Base-by-base conservation (phyloP, 1,284 basidiomycete genomes). In the Cryptococcus sp. region DNA sequence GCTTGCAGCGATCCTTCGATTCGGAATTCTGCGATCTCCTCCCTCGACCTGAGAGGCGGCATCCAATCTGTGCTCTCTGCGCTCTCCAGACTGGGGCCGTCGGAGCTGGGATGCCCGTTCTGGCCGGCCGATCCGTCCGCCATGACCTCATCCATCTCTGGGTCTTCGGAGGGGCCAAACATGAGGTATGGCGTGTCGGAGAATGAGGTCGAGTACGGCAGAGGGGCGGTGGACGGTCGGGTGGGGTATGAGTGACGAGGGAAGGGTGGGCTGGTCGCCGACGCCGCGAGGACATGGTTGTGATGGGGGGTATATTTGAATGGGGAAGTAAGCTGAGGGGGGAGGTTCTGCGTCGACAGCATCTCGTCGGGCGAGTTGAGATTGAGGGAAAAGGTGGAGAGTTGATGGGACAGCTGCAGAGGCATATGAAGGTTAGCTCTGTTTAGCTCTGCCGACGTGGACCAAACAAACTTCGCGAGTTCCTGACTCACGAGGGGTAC, bases 371-470 rank as follows among this genome's bases (percentile, higher is more conserved):
- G 61, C 0, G 64, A 64, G 5, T 54, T 53, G 13, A 67, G 69
- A 0, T 64, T 66, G 13, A 74, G 64, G 3, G 73, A 72, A 46
- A 75, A 70, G 44, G 62, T 63, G 11, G 71, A 72, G 16, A 75
- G 52, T 24, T 68, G 63, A 45, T 71, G 63, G 0, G 71, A 73
- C 13, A 75, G 65, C 71, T 75, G 50, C 11, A 50, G 35, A 44
- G 18, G 33, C 24, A 37, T 44, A 33, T 38, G n/a, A n/a, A n/a
- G 23, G 16, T 11, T 15, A 40, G 18, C 9, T n/a, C n/a, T n/a
- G n/a, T 33, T 33, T 33, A 33, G 9, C 28, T 33, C 28, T 33
- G 28, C 9, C 28, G 28, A 33, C 28, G 28, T 33, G 28, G 28
- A 33, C 28, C 28, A 33, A 33, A 33, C 28, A 33, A 33, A 33